These are phyloP conservation scores for Brachypodium distachyon DNA, from an alignment of 202 grass and related monocot species.

Conservation along the genomic window DNA sequence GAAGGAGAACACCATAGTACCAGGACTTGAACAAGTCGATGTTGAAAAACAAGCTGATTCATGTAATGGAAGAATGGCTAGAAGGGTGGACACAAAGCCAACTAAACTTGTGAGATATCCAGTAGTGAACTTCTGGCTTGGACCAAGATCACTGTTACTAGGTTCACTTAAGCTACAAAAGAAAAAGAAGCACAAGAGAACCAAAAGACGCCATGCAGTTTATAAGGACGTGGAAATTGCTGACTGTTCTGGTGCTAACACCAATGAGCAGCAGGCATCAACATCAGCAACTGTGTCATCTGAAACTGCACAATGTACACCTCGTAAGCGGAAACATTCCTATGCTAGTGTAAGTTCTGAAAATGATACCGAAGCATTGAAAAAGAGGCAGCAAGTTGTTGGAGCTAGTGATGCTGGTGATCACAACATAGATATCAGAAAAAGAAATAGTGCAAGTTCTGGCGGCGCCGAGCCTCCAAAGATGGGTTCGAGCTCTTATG, in stretches of 20 bases:
- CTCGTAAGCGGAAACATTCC: constrained; percentile 12
- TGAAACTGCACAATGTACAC: constrained; percentile 5
- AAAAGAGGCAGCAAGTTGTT: not conserved
- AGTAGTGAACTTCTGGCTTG: constrained; percentile 45
- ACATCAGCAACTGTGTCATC: constrained; percentile 20
- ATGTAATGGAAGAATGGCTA: not conserved
- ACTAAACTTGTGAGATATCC: constrained; percentile 53
- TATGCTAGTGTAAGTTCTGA: not conserved
- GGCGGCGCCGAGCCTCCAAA: not conserved
- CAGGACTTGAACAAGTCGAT: not conserved
- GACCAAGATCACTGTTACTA: constrained; percentile 40
- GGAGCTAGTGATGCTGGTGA: constrained; percentile 4
- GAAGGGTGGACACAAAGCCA: constrained; percentile 36
- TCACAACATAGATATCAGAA: not conserved
- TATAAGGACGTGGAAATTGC: not conserved
- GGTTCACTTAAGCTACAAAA: constrained; percentile 40
- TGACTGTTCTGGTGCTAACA: constrained; percentile 25
- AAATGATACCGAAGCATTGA: not conserved
- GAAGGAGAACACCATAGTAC: constrained; percentile 20
- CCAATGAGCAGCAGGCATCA: constrained; percentile 36
- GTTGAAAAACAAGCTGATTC: not conserved
- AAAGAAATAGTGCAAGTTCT: not conserved
- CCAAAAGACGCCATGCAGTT: constrained; percentile 16
- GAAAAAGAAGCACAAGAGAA: constrained; percentile 51
- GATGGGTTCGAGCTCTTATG: not conserved